A percentile compares a stretch with the other conserved stretches of the same genome.
Evolutionary conservation across 2,329 filamentous ascomycete genomes (phyloP).

Genomic region (Corniculantispora saksenae): DNA sequence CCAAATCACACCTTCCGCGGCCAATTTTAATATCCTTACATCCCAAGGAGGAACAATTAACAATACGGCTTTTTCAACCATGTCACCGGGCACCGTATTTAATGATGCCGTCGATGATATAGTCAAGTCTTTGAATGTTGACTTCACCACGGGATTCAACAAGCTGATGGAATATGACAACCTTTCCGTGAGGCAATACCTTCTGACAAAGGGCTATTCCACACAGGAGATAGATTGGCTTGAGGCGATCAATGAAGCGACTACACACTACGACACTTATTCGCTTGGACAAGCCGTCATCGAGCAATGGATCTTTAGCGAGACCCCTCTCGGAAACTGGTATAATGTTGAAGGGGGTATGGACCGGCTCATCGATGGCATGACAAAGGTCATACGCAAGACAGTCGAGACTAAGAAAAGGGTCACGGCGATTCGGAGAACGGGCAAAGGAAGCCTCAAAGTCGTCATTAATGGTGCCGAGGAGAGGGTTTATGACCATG

Average conservation of each 20-base stretch:
- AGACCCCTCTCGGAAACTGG: constrained; percentile 27
- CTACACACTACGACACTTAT: constrained; percentile 28
- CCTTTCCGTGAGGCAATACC: constrained; percentile 23
- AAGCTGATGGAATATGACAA: constrained; percentile 27
- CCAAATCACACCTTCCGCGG: constrained; percentile 9
- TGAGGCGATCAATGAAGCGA: constrained; percentile 28
- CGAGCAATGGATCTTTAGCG: constrained; percentile 30
- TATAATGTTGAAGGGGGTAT: constrained; percentile 35
- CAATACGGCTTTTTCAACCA: constrained; percentile 1
- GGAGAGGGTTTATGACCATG: constrained; percentile 15
- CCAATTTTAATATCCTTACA: constrained; percentile 5
- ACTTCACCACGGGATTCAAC: constrained; percentile 26
- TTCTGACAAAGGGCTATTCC: constrained; percentile 29
- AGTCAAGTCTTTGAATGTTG: constrained; percentile 17
- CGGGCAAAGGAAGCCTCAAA: constrained; percentile 22
- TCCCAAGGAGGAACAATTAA: constrained; percentile 14
- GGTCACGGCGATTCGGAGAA: background rate
- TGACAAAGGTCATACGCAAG: constrained; percentile 7
- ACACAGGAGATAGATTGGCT: constrained; percentile 34
- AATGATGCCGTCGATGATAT: background rate
- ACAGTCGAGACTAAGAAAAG: background rate
- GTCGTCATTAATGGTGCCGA: constrained; percentile 25
- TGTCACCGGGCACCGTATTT: background rate
- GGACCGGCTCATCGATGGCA: constrained; percentile 17
- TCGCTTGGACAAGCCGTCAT: constrained; percentile 26